Conservation (phyloP, 352 stramenopile genomes). For the Phytophthora podocarpi region DNA sequence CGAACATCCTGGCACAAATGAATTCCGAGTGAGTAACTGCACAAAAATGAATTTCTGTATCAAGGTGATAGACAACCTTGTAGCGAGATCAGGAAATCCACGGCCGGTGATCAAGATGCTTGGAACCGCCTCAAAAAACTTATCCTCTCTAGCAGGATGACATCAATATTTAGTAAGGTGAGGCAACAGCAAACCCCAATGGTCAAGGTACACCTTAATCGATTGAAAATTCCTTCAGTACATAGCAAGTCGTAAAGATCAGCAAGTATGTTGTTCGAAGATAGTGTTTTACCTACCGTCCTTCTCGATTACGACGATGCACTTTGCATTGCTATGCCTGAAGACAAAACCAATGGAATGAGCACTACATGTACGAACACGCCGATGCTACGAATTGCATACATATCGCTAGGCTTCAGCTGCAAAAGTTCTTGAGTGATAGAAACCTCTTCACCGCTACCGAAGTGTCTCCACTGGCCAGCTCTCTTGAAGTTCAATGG, state of each 20-base stretch:
- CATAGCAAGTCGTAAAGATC: conserved; percentile 37
- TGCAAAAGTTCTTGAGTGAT: conserved; percentile 83
- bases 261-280: too few species aligned
- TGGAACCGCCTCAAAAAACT: conserved; percentile 86
- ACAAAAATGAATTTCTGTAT: neutral
- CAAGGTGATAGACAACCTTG: conserved; percentile 50
- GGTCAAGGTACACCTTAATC: conserved; percentile 57
- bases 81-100: conserved; percentile 95
- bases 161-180: neutral
- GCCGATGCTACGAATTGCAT: neutral
- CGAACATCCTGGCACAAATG: conserved; percentile 62
- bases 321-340: conserved; percentile 76
- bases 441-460: conserved; percentile 62
- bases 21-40: neutral
- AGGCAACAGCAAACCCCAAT: neutral
- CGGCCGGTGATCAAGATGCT: conserved; percentile 94
- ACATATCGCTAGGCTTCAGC: conserved; percentile 59
- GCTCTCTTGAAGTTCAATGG: conserved; percentile 40
- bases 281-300: conserved; percentile 85
- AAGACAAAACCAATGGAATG: neutral
- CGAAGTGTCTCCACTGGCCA: conserved; percentile 60
- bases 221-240: conserved; percentile 93
- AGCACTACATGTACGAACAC: neutral
- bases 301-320: conserved; percentile 95
- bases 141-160: conserved; percentile 61